Conservation (phyloP, 768 basidiomycete species). For the Lanmaoa pseudosensibilis region DNA sequence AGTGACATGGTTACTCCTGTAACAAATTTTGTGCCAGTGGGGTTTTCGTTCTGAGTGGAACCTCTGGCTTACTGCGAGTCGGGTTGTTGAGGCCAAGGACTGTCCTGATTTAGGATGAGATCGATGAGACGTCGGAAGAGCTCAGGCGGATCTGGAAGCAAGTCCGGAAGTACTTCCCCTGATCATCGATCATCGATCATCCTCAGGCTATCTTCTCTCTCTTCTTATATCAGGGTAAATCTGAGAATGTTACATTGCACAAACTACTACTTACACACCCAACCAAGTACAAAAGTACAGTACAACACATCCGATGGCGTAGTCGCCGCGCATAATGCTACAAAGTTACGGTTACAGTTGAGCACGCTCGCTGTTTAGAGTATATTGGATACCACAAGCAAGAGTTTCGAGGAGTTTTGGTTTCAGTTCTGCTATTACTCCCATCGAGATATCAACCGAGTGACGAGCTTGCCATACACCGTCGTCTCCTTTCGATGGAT, state of each 20-base stretch:
- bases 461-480: conserved; percentile 16
- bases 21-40: background rate
- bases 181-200: too few species aligned
- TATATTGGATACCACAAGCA: conserved; percentile 10
- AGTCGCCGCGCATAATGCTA: background rate
- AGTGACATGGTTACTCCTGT: conserved; percentile 22
- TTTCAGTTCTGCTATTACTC: conserved; percentile 19
- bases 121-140: background rate
- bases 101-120: background rate
- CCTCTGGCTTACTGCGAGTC: too few species aligned
- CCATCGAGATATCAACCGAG: conserved; percentile 26
- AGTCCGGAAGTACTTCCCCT: background rate
- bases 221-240: background rate
- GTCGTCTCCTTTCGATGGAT: conserved; percentile 22
- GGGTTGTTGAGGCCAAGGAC: background rate
- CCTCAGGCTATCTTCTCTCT: background rate
- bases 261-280: background rate
- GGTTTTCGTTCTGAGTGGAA: background rate
- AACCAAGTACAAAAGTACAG: background rate
- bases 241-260: background rate
- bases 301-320: background rate
- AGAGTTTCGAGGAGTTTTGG: conserved; percentile 18
- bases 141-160: background rate
- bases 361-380: background rate
- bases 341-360: background rate